Evolutionary conservation across 495 filamentous ascomycete genomes (phyloP), one percentile per base, ranked within the genome.

Genomic region (Neurospora sp.): DNA sequence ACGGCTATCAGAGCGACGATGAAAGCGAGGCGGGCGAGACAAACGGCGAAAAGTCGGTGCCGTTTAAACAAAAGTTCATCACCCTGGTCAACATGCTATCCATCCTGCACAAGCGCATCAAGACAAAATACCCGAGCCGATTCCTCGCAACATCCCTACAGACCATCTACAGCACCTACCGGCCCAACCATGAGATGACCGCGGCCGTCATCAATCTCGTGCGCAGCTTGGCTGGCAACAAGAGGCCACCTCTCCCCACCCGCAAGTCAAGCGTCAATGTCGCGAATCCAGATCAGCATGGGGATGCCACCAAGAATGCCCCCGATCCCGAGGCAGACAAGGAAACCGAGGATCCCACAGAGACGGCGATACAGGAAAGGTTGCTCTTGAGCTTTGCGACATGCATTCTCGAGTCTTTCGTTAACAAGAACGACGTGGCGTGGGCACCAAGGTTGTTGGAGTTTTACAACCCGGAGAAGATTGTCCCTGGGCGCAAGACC

Each of bases 71-170:
- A 42, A 86, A 93, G 73, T 97, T 97, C 85, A 89, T 91, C 74
- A 87, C 89, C 10, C 85, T 99, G 3, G 80, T 97, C 40, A 88
- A 88, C 27, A 91, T 98, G 85, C 89, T 99, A 3, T 88, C 89
- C 4, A 91, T 92, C n/a, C 87, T 98, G 9, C 96, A 97, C 79
- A 87, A 87, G 18, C 90, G 96, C 59, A 94, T 99, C 79, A 90
- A 92, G 79, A 96, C 96, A 3, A 95, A 94, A 82, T 91, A 91
- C 72, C 96, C 96, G 3, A 96, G 93, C 72, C 91, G 94, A 20
- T 99, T 99, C 80, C 86, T 99, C 40, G 93, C 92, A n/a, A 93
- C 93, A 1, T 93, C 93, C 40, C 87, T 98, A 18, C 91, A 92
- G 73, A 92, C 93, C 14, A 88, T 93, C 12, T 83, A 92, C 20